A percentile compares a stretch with the other conserved stretches of the same genome.
Evolutionary conservation across 305 asterid genomes (phyloP).

Genomic region (Coffea humblotiana): DNA sequence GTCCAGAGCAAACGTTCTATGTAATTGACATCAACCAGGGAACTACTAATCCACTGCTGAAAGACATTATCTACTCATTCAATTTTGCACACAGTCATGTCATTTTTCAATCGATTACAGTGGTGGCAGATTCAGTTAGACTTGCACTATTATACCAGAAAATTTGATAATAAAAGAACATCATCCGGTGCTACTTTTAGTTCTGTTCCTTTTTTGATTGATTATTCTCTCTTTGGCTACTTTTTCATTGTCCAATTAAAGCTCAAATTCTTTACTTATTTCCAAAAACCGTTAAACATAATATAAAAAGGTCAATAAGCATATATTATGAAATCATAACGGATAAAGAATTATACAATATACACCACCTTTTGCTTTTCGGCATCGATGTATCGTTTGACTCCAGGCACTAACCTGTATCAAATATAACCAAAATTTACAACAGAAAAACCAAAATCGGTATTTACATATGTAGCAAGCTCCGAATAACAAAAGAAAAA

Average conservation of each 20-base stretch:
- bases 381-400: conserved; percentile 66
- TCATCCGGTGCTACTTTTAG: not conserved
- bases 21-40: not conserved
- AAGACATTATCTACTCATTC: not conserved
- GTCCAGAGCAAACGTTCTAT: not conserved
- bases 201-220: not conserved
- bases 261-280: not conserved
- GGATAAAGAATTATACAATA: not conserved
- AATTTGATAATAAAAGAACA: not conserved
- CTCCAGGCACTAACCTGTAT: conserved; percentile 84
- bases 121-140: not conserved
- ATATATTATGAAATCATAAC: not conserved
- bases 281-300: not conserved
- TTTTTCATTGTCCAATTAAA: not conserved
- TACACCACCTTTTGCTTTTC: conserved; percentile 73
- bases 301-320: too few species aligned
- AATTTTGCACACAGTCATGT: not conserved
- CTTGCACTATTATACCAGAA: not conserved
- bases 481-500: not conserved
- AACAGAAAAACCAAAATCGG: not conserved
- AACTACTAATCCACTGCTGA: not conserved
- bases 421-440: not conserved
- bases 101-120: not conserved
- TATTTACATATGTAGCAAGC: not conserved
- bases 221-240: not conserved